Evolutionary conservation across 2,329 filamentous ascomycete genomes (phyloP).

Genomic region (Allantophomopsis lycopodina): DNA sequence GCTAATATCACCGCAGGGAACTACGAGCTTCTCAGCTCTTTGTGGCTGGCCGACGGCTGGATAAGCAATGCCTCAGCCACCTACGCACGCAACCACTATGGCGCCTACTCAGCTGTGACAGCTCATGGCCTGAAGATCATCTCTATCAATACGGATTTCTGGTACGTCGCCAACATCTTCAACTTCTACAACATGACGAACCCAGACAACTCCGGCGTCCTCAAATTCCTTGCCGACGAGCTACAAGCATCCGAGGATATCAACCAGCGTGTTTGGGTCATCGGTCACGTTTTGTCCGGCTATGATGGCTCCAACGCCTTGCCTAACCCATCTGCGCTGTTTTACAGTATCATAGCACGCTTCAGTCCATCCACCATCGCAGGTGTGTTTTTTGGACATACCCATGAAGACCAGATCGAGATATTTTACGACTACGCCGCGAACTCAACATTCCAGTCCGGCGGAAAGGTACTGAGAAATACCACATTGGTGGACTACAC

Average conservation of each 20-base stretch:
- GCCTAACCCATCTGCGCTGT: slow-evolving; percentile 13
- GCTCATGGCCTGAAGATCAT: slow-evolving; percentile 15
- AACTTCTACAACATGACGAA: slow-evolving; percentile 14
- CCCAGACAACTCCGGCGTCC: slow-evolving; percentile 10
- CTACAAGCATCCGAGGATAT: slow-evolving; percentile 12
- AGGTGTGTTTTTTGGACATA: slow-evolving; percentile 11
- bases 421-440: slow-evolving; percentile 15
- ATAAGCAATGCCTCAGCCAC: slow-evolving; percentile 5
- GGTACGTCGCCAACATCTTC: slow-evolving; percentile 14
- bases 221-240: slow-evolving; percentile 11
- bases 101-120: slow-evolving; percentile 11
- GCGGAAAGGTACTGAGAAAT: slow-evolving; percentile 2
- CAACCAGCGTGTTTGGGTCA: slow-evolving; percentile 14
- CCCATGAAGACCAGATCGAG: slow-evolving; percentile 14
- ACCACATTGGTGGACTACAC: slow-evolving; percentile 11
- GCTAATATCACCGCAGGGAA: no score
- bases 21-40: no score
- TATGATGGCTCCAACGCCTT: slow-evolving; percentile 9
- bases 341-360: slow-evolving; percentile 13
- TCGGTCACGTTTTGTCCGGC: slow-evolving; percentile 12
- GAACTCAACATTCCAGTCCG: no score
- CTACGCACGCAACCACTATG: background rate
- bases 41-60: slow-evolving; percentile 9
- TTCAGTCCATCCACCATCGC: slow-evolving; percentile 10
- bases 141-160: slow-evolving; percentile 15